Percentiles rank a stretch among this genome's conserved stretches.
These are phyloP conservation scores for Chlorella sp. DNA, from an alignment of 139 green algal genomes.

Conservation along the genomic window DNA sequence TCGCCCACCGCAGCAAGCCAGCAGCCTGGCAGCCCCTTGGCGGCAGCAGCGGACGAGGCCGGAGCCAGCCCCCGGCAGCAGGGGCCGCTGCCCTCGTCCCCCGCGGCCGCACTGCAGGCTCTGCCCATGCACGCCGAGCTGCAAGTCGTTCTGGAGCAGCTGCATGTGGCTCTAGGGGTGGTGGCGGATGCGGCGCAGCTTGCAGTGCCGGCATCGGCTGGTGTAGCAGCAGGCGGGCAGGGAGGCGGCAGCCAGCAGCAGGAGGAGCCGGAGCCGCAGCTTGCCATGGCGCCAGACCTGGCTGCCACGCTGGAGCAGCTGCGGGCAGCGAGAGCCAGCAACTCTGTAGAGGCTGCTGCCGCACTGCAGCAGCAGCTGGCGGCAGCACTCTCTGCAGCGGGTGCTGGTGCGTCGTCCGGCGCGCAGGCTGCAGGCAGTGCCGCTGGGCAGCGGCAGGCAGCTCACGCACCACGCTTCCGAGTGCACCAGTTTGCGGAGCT, in stretches of 20 bases:
- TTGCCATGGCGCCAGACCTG: slow-evolving; percentile 1
- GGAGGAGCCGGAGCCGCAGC: slow-evolving; percentile 19
- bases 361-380: slow-evolving; percentile 26
- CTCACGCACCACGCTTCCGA: background rate
- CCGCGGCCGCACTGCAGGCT: background rate
- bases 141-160: background rate
- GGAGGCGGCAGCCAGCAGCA: background rate
- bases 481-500: slow-evolving; percentile 28
- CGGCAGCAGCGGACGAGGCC: background rate
- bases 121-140: slow-evolving; percentile 26
- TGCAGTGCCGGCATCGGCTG: background rate
- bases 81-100: background rate
- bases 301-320: background rate
- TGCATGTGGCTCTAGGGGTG: slow-evolving; percentile 3
- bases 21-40: background rate
- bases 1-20: background rate
- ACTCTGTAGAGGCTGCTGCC: background rate
- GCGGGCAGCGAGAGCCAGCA: background rate
- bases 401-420: background rate
- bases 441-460: background rate
- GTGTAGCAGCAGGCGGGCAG: background rate
- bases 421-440: background rate
- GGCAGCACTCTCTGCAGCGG: background rate
- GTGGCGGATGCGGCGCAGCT: background rate
- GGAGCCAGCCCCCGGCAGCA: background rate